Evolutionary conservation across 768 basidiomycete species (phyloP), one percentile per base, ranked within the genome.

Genomic region (Pulveroboletus ravenelii): DNA sequence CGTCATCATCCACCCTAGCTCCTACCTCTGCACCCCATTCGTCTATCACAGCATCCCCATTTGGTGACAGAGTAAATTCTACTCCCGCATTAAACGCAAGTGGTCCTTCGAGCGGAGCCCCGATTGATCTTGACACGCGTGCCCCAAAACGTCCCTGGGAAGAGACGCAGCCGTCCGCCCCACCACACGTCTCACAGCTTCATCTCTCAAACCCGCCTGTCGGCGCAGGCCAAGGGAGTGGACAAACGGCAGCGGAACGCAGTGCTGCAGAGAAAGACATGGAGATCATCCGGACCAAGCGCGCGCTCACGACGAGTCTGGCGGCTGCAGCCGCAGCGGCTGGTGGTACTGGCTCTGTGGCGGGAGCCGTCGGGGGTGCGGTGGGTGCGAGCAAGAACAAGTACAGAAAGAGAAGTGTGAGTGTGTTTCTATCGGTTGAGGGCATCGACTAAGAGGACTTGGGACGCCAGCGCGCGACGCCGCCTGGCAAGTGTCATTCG

Each of bases 401-500:
- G 64, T 91, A 91, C 62, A 72, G 87, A 61, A 91, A 91, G 67
- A 73, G 89, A 70, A 90, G 89, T 72, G 89, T 91, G 70, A 79
- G 87, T 50, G 34, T 35, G 20, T 41, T 41, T 54, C 27, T 15
- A 5, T 45, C 30, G n/a, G 38, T 5, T 31, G 37, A 35, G 38
- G 46, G 20, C 54, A 47, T 50, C 48, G 6, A 52, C 55, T 68
- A 45, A 59, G 44, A 43, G n/a, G n/a, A 52, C 44, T 57, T 57
- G 55, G 64, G 66, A n/a, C n/a, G 70, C 25, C 70, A 91, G 89
- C 82, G 89, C 58, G 87, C 89, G 39, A 88, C 85, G 34, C 89
- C 89, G 15, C 89, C 89, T 5, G 88, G 88, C 10, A 89, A 90
- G 63, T 91, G 89, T 60, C 87, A 90, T 68, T 89, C 89, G 30